These are phyloP conservation scores for Hericium rajendrae DNA, from an alignment of 768 basidiomycete species.

Conservation along the genomic window DNA sequence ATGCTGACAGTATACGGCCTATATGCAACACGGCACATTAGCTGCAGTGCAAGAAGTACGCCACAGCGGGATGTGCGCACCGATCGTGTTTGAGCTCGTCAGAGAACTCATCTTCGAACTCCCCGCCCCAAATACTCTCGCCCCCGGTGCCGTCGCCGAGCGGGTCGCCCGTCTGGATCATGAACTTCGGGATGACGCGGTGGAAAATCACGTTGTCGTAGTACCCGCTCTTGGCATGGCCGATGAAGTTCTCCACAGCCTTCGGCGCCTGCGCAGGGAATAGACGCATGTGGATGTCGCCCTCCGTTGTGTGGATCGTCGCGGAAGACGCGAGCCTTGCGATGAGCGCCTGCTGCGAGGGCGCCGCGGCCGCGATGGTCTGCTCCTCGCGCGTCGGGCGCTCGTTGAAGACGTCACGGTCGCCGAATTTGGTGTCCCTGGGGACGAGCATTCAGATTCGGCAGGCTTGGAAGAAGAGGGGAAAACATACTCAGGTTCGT, in stretches of 20 bases:
- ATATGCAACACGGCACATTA: not conserved
- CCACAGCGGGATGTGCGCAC: slow-evolving; percentile 27
- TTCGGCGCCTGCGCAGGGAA: slow-evolving; percentile 92
- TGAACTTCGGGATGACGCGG: slow-evolving; percentile 96
- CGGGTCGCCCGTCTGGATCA: slow-evolving; percentile 96
- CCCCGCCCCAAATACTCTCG: slow-evolving; percentile 78
- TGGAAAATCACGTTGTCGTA: slow-evolving; percentile 95
- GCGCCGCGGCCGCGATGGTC: slow-evolving; percentile 61
- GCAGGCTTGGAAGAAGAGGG: not conserved
- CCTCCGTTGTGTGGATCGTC: slow-evolving; percentile 90
- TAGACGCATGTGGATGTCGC: slow-evolving; percentile 82
- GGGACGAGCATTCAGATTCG: not conserved
- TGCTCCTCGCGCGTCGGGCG: slow-evolving; percentile 95
- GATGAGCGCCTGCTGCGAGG: slow-evolving; percentile 41
- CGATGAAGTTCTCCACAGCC: slow-evolving; percentile 96
- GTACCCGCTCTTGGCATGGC: slow-evolving; percentile 80
- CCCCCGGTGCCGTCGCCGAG: slow-evolving; percentile 93
- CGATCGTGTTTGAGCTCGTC: slow-evolving; percentile 87
- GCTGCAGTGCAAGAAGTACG: not conserved
- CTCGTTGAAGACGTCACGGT: slow-evolving; percentile 98
- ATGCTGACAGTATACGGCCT: slow-evolving; percentile 95
- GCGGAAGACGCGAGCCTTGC: slow-evolving; percentile 70
- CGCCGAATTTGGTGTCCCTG: slow-evolving; percentile 78
- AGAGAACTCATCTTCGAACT: slow-evolving; percentile 91
- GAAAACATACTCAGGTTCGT: slow-evolving; percentile 72